phyloP scores from a whole-genome alignment of 305 asterid genomes.

The Fraxinus velutina region DNA sequence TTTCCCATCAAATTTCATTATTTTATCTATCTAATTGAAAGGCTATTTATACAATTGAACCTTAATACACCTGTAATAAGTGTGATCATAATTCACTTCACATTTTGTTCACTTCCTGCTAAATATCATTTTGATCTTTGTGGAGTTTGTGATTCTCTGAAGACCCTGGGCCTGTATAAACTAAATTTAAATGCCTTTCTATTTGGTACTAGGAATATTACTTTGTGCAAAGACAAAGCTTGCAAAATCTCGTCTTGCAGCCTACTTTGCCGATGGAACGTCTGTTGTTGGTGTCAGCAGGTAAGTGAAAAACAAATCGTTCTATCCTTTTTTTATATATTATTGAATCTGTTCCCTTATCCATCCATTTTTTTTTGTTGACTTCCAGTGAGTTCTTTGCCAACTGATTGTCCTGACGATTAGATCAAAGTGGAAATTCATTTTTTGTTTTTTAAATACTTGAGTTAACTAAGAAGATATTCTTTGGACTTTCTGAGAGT shows the following conservation, averaged over 20 bases:
- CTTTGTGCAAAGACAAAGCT: slow-evolving; percentile 91
- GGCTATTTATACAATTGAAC: background rate
- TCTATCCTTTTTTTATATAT: background rate
- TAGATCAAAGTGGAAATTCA: background rate
- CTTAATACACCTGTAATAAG: background rate
- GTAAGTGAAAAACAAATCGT: slow-evolving; percentile 34
- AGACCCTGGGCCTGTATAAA: slow-evolving; percentile 12
- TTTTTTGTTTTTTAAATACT: too few species aligned
- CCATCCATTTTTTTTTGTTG: slow-evolving; percentile 8
- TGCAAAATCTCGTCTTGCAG: slow-evolving; percentile 78
- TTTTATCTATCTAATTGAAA: background rate
- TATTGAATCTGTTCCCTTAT: background rate
- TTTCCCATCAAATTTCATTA: background rate
- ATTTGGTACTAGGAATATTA: slow-evolving; percentile 58
- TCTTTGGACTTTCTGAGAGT: background rate
- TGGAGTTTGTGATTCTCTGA: slow-evolving; percentile 14
- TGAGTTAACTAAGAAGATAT: background rate
- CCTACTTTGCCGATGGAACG: slow-evolving; percentile 86
- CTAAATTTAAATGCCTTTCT: slow-evolving; percentile 3
- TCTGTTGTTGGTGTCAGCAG: slow-evolving; percentile 49
- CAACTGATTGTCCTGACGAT: background rate
- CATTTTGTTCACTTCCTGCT: slow-evolving; percentile 14
- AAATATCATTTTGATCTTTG: slow-evolving; percentile 6
- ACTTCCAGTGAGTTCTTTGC: slow-evolving; percentile 6
- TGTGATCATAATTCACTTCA: background rate